Percentiles rank a stretch among this genome's conserved stretches.
Evolutionary conservation across 2,329 filamentous ascomycete genomes (phyloP).

Genomic region (Pestalotiopsis sp.): DNA sequence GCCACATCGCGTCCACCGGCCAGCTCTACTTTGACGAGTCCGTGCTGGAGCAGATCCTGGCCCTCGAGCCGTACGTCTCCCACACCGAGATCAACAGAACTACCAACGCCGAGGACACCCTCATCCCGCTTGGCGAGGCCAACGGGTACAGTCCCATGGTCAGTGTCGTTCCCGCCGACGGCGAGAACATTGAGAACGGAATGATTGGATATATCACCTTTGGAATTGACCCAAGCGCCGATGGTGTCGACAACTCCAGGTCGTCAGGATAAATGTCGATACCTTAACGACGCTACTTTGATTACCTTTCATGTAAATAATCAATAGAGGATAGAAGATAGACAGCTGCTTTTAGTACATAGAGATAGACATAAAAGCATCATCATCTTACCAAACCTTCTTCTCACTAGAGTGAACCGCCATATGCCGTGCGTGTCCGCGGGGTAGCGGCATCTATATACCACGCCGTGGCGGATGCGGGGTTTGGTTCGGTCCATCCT

Average conservation of each 20-base stretch:
- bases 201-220: slow-evolving; percentile 39
- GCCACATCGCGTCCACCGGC: slow-evolving; percentile 16
- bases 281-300: neutral
- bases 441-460: too few species aligned
- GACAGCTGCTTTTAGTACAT: neutral
- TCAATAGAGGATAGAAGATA: neutral
- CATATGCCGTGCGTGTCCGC: too few species aligned
- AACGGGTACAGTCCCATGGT: slow-evolving; percentile 33
- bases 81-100: slow-evolving; percentile 38
- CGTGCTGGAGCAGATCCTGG: slow-evolving; percentile 31
- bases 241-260: neutral
- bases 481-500: too few species aligned
- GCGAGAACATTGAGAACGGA: slow-evolving; percentile 34
- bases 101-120: slow-evolving; percentile 28
- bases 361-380: too few species aligned
- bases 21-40: slow-evolving; percentile 19
- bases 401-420: too few species aligned
- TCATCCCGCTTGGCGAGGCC: slow-evolving; percentile 17
- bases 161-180: slow-evolving; percentile 33
- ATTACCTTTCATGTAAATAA: neutral
- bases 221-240: slow-evolving; percentile 28
- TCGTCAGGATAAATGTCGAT: neutral
- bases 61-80: slow-evolving; percentile 32
- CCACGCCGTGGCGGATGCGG: too few species aligned
- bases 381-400: too few species aligned